A percentile compares a stretch with the other conserved stretches of the same genome.
Evolutionary conservation across 495 filamentous ascomycete genomes (phyloP).

Genomic region (Lindgomyces ingoldianus): DNA sequence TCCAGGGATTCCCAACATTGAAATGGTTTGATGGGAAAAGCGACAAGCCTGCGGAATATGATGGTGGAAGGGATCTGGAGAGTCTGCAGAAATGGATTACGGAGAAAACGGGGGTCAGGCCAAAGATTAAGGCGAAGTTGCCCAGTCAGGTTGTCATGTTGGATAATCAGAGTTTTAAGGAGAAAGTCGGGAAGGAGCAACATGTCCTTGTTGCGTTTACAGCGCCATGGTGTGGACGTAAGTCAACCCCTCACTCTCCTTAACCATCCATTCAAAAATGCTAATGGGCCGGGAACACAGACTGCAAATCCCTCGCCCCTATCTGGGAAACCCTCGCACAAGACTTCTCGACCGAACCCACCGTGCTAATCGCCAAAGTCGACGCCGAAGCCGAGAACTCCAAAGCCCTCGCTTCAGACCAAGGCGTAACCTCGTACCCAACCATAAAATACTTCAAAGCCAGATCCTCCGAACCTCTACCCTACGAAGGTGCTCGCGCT

Average conservation of each 20-base stretch:
- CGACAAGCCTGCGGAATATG: conserved; percentile 82
- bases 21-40: conserved; percentile 99
- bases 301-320: conserved; percentile 95
- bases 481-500: conserved; percentile 75
- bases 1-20: conserved; percentile 93
- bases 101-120: conserved; percentile 83
- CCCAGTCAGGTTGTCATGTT: conserved; percentile 77
- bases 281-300: conserved; percentile 53
- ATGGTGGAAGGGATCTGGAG: conserved; percentile 83
- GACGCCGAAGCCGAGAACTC: conserved; percentile 86
- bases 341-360: conserved; percentile 75
- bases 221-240: conserved; percentile 96
- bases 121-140: conserved; percentile 68
- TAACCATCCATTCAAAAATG: conserved; percentile 8
- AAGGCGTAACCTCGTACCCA: conserved; percentile 82
- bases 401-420: conserved; percentile 72
- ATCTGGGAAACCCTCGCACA: conserved; percentile 84
- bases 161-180: conserved; percentile 76
- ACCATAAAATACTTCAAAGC: conserved; percentile 98
- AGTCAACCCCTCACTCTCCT: conserved; percentile 46
- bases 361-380: conserved; percentile 88
- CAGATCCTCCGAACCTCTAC: conserved; percentile 70
- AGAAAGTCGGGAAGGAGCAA: conserved; percentile 78
- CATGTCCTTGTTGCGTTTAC: conserved; percentile 95
- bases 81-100: conserved; percentile 76